Evolutionary conservation across 2,329 filamentous ascomycete genomes (phyloP).

Genomic region (Sclerotiophoma versabilis): DNA sequence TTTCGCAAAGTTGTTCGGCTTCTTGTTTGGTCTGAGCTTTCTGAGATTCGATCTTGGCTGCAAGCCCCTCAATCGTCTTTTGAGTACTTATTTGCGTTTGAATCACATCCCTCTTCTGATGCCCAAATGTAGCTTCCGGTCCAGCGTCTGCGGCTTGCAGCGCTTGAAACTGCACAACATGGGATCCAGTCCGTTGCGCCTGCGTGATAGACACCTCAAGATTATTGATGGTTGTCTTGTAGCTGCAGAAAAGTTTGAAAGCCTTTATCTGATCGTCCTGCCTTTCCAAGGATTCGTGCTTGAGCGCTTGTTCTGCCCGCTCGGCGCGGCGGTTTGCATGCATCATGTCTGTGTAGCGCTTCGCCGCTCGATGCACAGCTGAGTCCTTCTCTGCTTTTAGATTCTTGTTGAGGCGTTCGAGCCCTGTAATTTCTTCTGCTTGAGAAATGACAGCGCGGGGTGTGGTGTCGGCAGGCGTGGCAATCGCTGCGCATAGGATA

Average conservation of each 20-base stretch:
- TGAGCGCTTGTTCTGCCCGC: neutral
- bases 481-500: neutral
- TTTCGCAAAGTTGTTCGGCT: neutral
- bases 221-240: neutral
- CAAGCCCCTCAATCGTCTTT: neutral
- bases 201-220: neutral
- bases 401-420: neutral
- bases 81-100: neutral
- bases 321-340: slow-evolving; percentile 9
- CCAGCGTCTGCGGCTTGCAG: neutral
- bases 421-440: neutral
- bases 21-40: neutral
- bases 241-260: neutral
- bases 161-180: neutral
- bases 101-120: neutral
- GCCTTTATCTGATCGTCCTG: neutral
- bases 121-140: neutral
- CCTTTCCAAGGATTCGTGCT: neutral
- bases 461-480: no score
- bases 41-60: neutral
- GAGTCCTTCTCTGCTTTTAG: neutral
- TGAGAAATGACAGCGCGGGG: neutral
- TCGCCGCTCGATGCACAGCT: neutral
- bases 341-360: neutral
- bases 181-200: neutral